phyloP scores from a whole-genome alignment of 768 basidiomycete species.

The Phaffia tasmanica region DNA sequence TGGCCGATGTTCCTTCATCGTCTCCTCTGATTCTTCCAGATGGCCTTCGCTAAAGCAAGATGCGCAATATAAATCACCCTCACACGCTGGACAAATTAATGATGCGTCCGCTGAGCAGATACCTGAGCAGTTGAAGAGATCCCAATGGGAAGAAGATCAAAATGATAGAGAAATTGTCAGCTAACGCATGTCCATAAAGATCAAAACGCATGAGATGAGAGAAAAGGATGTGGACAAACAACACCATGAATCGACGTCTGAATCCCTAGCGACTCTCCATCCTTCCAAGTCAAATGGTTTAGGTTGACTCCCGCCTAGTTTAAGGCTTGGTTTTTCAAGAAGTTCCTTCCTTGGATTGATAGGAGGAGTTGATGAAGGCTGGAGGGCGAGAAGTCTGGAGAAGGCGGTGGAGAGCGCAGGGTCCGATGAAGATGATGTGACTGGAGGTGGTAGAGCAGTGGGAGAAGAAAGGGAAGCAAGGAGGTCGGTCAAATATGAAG shows the following conservation, averaged over 20 bases:
- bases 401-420: neutral
- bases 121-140: neutral
- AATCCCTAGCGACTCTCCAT: constrained; percentile 5
- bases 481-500: neutral
- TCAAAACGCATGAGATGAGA: neutral
- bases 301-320: neutral
- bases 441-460: neutral
- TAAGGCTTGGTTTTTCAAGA: neutral
- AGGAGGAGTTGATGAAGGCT: neutral
- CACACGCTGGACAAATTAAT: constrained; percentile 13
- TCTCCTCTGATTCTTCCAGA: neutral
- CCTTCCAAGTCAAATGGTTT: constrained; percentile 8
- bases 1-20: constrained; percentile 17
- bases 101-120: constrained; percentile 16
- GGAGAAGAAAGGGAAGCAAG: constrained; percentile 5
- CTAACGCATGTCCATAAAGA: neutral
- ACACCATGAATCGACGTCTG: constrained; percentile 15
- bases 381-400: neutral
- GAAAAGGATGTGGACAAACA: neutral
- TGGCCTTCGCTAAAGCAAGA: constrained; percentile 6
- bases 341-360: neutral
- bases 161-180: neutral
- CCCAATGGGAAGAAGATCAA: neutral
- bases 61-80: constrained; percentile 9
- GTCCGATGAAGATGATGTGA: neutral